These are phyloP conservation scores for Decorospora gaudefroyi DNA, from an alignment of 2,329 filamentous ascomycete genomes.

Conservation along the genomic window DNA sequence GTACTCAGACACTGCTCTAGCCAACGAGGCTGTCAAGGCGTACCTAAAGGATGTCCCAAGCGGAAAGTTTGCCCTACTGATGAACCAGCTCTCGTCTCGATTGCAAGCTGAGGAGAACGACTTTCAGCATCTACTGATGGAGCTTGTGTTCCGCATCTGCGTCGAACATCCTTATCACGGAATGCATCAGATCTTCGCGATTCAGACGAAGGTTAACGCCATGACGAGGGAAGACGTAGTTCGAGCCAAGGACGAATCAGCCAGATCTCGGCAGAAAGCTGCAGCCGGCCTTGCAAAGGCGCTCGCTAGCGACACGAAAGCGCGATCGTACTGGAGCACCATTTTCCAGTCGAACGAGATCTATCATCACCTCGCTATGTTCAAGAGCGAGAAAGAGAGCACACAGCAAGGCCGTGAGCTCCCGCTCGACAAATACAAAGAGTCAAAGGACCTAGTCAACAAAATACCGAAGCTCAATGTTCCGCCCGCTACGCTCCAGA, in stretches of 20 bases:
- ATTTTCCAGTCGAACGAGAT: slow-evolving; percentile 73
- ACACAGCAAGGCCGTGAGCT: slow-evolving; percentile 68
- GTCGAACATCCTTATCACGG: slow-evolving; percentile 93
- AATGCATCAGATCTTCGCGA: slow-evolving; percentile 93
- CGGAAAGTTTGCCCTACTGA: slow-evolving; percentile 86
- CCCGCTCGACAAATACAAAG: slow-evolving; percentile 64
- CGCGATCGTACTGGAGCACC: slow-evolving; percentile 67
- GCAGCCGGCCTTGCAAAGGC: slow-evolving; percentile 69
- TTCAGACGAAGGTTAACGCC: slow-evolving; percentile 57
- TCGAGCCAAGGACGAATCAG: slow-evolving; percentile 73
- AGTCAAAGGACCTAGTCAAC: slow-evolving; percentile 66
- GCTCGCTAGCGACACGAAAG: slow-evolving; percentile 58
- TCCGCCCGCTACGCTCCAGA: slow-evolving; percentile 86
- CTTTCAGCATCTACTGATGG: slow-evolving; percentile 78
- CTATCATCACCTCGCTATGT: slow-evolving; percentile 67
- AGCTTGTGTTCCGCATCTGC: slow-evolving; percentile 81
- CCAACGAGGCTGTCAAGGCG: slow-evolving; percentile 75
- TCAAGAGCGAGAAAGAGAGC: slow-evolving; percentile 66
- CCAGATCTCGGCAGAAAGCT: slow-evolving; percentile 72
- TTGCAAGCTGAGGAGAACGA: slow-evolving; percentile 69
- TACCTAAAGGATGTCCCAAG: slow-evolving; percentile 78
- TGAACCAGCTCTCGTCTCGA: slow-evolving; percentile 96
- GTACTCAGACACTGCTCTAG: slow-evolving; percentile 72
- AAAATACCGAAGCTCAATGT: slow-evolving; percentile 69
- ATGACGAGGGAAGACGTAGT: slow-evolving; percentile 53